Evolutionary conservation across 768 basidiomycete species (phyloP), one percentile per base, ranked within the genome.

Genomic region (Austroboletus eburneus): DNA sequence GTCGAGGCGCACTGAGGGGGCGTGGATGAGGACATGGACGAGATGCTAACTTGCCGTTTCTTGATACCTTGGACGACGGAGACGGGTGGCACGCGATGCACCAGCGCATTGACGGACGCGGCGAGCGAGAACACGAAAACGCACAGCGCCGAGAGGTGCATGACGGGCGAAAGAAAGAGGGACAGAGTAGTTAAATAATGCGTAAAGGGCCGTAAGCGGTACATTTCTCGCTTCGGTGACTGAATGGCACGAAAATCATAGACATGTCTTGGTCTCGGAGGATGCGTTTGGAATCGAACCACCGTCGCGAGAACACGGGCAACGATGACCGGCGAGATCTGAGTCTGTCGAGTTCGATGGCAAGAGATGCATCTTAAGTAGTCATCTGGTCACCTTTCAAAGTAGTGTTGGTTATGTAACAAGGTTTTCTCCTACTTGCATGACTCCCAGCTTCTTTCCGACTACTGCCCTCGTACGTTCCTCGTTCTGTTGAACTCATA

Each of bases 361-460:
- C n/a, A n/a, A n/a, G n/a, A 27, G 27, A 27, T 5, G 7, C 27
- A 27, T 27, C 27, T 27, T 12, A 27, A 6, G 12, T 27, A 27
- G 7, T 27, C 12, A 27, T 12, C 12, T 27, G 27, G 27, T 12
- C 27, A 27, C n/a, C n/a, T n/a, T n/a, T n/a, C n/a, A 27, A 16
- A 13, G 5, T 34, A n/a, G 33, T 14, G 5, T 13, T 34, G 3
- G 24, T 62, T 60, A 62, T 24, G 45, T 62, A 50, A 61, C 17
- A 25, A 27, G 24, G 7, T 42, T 22, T 45, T 43, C 38, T 27
- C 21, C 32, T 25, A 37, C 41, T 51, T 41, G 46, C 18, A 43
- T 47, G 35, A 69, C 57, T 45, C 67, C 71, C 39, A 73, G 70
- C 43, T 74, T 74, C 67, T 75, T 75, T 42, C 66, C 69, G 20